Percentiles rank a stretch among this genome's conserved stretches.
These are phyloP conservation scores for Zizania palustris DNA, from an alignment of 202 grass and related monocot species.

Conservation along the genomic window DNA sequence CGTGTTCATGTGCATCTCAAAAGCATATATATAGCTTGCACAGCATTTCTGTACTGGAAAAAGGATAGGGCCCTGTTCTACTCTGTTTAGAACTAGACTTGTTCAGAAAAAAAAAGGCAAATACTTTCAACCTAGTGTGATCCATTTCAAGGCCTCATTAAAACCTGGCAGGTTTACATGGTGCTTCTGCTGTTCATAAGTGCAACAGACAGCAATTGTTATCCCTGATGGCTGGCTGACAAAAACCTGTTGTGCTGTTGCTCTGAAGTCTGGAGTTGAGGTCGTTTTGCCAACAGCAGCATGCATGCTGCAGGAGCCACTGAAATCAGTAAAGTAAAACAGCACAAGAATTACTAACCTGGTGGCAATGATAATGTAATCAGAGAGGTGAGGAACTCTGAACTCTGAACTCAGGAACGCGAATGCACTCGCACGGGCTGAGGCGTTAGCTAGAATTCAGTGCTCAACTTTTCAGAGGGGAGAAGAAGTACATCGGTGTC, in stretches of 20 bases:
- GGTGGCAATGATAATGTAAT: constrained; percentile 34
- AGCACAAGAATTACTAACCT: not conserved
- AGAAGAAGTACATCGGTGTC: constrained; percentile 30
- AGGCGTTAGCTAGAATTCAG: constrained; percentile 56
- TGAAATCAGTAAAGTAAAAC: not conserved
- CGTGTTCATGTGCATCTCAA: constrained; percentile 33
- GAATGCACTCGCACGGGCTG: constrained; percentile 31
- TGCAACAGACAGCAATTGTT: not conserved
- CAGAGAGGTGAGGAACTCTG: not conserved
- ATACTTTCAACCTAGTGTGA: not conserved
- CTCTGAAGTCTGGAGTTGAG: not conserved
- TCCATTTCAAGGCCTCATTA: not conserved
- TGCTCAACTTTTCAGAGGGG: constrained; percentile 54
- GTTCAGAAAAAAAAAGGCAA: not conserved
- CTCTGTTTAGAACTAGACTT: not conserved
- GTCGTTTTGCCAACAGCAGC: constrained; percentile 21
- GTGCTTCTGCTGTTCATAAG: not conserved
- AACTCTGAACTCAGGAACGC: not conserved
- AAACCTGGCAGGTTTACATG: not conserved
- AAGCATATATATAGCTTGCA: constrained; percentile 21
- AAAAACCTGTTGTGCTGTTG: not conserved
- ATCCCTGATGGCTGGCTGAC: constrained; percentile 2
- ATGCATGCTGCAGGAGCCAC: not conserved
- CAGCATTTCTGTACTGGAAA: too few species aligned
- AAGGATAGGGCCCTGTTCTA: not conserved